A percentile compares a stretch with the other conserved stretches of the same genome.
phyloP scores from a whole-genome alignment of 176 grass and related monocot species.

The Eleusine coracana region DNA sequence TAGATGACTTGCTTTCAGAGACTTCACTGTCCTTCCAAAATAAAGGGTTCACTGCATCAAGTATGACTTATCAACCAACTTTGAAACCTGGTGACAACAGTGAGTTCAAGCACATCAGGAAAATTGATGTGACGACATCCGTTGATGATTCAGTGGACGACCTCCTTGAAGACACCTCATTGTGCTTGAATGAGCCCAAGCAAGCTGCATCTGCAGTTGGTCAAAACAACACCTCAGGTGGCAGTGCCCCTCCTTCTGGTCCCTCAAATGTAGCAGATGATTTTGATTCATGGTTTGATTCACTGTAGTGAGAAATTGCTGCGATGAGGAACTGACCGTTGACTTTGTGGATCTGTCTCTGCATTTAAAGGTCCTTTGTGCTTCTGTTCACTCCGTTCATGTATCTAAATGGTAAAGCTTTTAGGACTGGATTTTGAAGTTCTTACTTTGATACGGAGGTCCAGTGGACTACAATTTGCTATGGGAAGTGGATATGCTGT shows the following conservation, averaged over 20 bases:
- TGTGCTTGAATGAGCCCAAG: constrained; percentile 44
- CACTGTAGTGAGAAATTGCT: constrained; percentile 30
- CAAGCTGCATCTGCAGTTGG: constrained; percentile 3
- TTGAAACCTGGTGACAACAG: constrained; percentile 11
- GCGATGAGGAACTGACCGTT: neutral
- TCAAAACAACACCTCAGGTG: constrained; percentile 16
- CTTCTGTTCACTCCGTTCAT: neutral
- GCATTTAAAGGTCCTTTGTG: neutral
- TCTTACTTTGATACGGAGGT: neutral
- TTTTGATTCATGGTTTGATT: constrained; percentile 95
- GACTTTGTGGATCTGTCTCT: neutral
- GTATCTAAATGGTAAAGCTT: constrained; percentile 2
- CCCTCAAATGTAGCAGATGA: constrained; percentile 47
- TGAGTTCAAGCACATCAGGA: constrained; percentile 11
- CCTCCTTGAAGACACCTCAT: constrained; percentile 43
- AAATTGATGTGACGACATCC: constrained; percentile 24
- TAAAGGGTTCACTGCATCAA: constrained; percentile 23
- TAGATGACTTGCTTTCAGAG: constrained; percentile 73
- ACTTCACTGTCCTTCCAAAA: constrained; percentile 35
- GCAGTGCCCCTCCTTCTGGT: constrained; percentile 4
- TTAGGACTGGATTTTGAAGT: neutral
- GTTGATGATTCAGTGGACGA: constrained; percentile 57
- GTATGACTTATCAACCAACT: constrained; percentile 17
- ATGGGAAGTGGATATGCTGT: neutral
- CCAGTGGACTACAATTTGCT: neutral